Evolutionary conservation across 2,329 filamentous ascomycete genomes (phyloP), one percentile per base, ranked within the genome.

Genomic region (Dichotomopilus funicola): DNA sequence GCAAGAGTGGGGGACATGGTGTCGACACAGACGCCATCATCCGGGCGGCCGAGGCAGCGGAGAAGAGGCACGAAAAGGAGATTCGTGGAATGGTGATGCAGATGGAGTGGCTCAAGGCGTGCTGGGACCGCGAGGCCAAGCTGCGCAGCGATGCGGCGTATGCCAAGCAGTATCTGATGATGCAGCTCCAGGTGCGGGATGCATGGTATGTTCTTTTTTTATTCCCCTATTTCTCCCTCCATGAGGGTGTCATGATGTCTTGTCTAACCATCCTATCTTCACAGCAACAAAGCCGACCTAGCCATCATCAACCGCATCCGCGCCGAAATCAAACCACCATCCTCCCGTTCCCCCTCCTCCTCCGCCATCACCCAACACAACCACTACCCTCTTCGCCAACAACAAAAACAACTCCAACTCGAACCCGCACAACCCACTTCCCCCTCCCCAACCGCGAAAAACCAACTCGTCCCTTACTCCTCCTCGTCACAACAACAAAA

Each of bases 261-360:
- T 31, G 34, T 44, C 55, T 31, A 41, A 48, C 45, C 37, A 37
- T n/a, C 45, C 49, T 48, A n/a, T 46, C n/a, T 31, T 45, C 19
- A 63, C 70, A 97, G 94, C 75, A 99, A 97, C 75, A 87, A 92
- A 71, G 88, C 89, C 58, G 90, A 97, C 69, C 84, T 97, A 57
- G 83, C 85, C 51, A 87, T 96, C 67, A 85, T 97, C 60, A 82
- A 87, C 64, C 81, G 88, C 64, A 95, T 96, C 77, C 89, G 88
- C 60, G 82, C 89, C 53, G 68, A 75, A 35, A 68, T 77, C 34
- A 74, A 74, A 51, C 67, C 74, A 57, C 67, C 68, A 50, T 63
- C 67, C 37, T 27, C 63, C 65, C 41, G 61, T 62, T 47, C 63
- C 69, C 27, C 51, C 61, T 41, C 56, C 61, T 41, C 56, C 56